Evolutionary conservation across 768 basidiomycete species (phyloP).

Genomic region (Kwoniella heveanensis): DNA sequence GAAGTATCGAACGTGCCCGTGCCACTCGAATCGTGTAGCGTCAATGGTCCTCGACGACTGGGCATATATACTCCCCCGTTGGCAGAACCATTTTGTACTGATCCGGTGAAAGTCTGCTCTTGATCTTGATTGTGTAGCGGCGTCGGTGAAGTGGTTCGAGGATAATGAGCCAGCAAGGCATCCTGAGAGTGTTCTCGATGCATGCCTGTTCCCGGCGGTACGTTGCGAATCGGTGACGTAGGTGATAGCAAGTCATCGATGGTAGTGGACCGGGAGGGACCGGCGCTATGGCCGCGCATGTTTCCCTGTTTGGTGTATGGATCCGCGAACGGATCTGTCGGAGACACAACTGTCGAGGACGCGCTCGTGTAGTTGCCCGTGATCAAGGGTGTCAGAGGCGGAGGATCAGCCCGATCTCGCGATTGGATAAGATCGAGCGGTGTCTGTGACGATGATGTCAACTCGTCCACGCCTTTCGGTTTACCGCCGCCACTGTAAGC

Average conservation of each 20-base stretch:
- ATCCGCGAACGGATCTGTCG: conserved; percentile 20
- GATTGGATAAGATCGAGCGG: conserved; percentile 35
- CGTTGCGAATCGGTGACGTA: conserved; percentile 3
- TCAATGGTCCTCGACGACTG: conserved; percentile 19
- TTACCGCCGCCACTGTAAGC: conserved; percentile 1
- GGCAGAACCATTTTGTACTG: not conserved
- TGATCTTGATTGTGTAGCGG: not conserved
- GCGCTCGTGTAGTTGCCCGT: not conserved
- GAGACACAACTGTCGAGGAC: conserved; percentile 11
- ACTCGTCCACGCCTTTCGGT: conserved; percentile 7
- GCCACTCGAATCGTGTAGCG: conserved; percentile 25
- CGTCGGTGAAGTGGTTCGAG: not conserved
- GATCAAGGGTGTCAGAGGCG: conserved; percentile 10
- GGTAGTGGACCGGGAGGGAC: conserved; percentile 9
- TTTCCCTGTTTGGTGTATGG: not conserved
- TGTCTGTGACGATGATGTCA: conserved; percentile 9
- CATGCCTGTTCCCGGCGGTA: conserved; percentile 3
- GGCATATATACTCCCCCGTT: not conserved
- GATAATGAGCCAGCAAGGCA: conserved; percentile 3
- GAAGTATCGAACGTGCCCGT: not conserved
- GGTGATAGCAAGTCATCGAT: conserved; percentile 7
- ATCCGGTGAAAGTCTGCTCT: not conserved
- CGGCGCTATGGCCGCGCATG: not conserved
- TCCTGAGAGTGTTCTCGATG: conserved; percentile 8
- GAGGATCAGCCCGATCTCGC: not conserved